Evolutionary conservation across 1,284 basidiomycete genomes (phyloP).

Genomic region (Porodaedalea pini): DNA sequence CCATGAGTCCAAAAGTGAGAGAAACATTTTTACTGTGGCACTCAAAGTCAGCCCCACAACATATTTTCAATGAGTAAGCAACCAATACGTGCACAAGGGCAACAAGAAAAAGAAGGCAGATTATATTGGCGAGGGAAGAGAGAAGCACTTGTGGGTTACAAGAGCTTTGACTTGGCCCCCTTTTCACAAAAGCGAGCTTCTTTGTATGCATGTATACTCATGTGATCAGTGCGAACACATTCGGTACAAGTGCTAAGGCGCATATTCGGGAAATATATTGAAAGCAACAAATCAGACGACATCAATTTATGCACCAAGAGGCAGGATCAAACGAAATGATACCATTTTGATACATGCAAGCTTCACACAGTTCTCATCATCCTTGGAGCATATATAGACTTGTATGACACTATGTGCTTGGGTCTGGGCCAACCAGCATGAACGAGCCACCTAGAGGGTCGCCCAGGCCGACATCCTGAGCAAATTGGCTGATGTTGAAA

Average conservation of each 20-base stretch:
- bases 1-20: too few relatives aligned
- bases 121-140: neutral
- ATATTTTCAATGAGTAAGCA: neutral
- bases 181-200: neutral
- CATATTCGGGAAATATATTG: too few relatives aligned
- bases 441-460: conserved; percentile 48
- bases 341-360: neutral
- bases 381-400: neutral
- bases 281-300: neutral
- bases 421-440: conserved; percentile 43
- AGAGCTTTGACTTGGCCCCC: neutral
- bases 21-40: too few relatives aligned
- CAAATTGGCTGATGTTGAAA: conserved; percentile 48
- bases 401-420: conserved; percentile 7
- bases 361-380: neutral
- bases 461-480: conserved; percentile 40
- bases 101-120: neutral
- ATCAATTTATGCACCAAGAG: neutral
- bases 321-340: neutral
- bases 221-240: too few relatives aligned
- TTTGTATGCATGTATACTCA: too few relatives aligned
- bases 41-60: neutral
- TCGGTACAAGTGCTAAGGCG: too few relatives aligned
- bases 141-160: neutral
- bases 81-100: neutral